These are phyloP conservation scores for Adansonia madagascariensis DNA, from an alignment of 441 rosid genomes.

Conservation along the genomic window DNA sequence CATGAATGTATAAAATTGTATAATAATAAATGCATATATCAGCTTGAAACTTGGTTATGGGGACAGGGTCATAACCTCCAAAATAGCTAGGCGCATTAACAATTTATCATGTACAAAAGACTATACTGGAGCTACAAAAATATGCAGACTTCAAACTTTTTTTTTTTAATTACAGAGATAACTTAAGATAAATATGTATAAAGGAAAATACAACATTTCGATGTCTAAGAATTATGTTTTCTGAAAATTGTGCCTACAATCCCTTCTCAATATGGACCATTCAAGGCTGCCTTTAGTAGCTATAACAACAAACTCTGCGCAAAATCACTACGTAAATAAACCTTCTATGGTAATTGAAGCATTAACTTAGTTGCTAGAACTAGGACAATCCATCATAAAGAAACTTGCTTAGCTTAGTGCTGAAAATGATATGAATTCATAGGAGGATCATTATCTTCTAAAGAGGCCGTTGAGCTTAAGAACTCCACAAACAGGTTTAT, in stretches of 20 bases:
- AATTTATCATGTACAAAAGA: neutral
- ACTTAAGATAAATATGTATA: neutral
- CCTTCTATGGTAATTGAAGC: neutral
- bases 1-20: neutral
- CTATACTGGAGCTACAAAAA: slow-evolving; percentile 1
- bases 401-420: slow-evolving; percentile 4
- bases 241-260: neutral
- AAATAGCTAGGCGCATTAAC: neutral
- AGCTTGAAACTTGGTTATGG: neutral
- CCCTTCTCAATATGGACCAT: neutral
- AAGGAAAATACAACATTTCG: neutral
- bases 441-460: neutral
- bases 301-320: neutral
- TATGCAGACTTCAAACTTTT: neutral
- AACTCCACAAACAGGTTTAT: slow-evolving; percentile 1
- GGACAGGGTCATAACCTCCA: slow-evolving; percentile 4
- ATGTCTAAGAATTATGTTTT: neutral
- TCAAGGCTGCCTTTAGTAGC: neutral
- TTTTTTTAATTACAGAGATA: neutral
- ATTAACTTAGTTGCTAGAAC: neutral
- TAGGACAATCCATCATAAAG: neutral
- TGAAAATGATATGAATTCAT: neutral
- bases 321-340: neutral
- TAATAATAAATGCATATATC: neutral
- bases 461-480: neutral